A percentile compares a stretch with the other conserved stretches of the same genome.
phyloP scores from a whole-genome alignment of 2,329 filamentous ascomycete species.

The Sarocladiaceae sp. region DNA sequence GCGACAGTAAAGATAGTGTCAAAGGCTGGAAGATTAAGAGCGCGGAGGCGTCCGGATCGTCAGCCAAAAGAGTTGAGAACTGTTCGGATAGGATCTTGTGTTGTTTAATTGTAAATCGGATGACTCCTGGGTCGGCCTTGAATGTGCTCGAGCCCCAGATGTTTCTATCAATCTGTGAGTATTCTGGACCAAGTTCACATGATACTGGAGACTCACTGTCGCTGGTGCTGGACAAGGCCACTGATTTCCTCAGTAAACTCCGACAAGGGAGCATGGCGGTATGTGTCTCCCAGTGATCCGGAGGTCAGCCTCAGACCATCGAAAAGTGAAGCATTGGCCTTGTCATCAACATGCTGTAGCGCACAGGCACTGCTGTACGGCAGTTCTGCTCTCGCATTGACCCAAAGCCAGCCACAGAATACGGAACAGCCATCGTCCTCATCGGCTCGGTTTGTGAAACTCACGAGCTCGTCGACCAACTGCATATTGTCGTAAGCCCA shows the following conservation, averaged over 20 bases:
- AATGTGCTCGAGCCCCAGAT: neutral
- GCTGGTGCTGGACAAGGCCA: neutral
- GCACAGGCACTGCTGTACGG: neutral
- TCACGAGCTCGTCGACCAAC: neutral
- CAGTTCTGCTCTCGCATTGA: neutral
- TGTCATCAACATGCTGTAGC: slow-evolving; percentile 10
- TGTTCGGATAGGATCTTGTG: neutral
- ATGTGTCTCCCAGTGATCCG: neutral
- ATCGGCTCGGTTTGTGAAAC: neutral
- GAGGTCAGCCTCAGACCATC: neutral
- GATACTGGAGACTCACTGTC: neutral
- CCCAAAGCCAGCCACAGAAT: neutral
- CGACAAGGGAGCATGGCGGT: neutral
- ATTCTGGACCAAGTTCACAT: too few relatives aligned
- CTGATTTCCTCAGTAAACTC: neutral
- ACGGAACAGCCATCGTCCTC: neutral
- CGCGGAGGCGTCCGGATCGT: neutral
- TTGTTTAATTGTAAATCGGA: neutral
- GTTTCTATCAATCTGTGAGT: neutral
- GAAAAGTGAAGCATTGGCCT: neutral
- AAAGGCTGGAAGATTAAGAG: neutral
- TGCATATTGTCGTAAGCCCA: neutral
- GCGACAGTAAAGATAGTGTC: neutral
- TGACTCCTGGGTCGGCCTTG: neutral
- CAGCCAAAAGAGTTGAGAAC: neutral